These are phyloP conservation scores for Cordyceps javanica DNA, from an alignment of 2,329 filamentous ascomycete genomes.

Conservation along the genomic window DNA sequence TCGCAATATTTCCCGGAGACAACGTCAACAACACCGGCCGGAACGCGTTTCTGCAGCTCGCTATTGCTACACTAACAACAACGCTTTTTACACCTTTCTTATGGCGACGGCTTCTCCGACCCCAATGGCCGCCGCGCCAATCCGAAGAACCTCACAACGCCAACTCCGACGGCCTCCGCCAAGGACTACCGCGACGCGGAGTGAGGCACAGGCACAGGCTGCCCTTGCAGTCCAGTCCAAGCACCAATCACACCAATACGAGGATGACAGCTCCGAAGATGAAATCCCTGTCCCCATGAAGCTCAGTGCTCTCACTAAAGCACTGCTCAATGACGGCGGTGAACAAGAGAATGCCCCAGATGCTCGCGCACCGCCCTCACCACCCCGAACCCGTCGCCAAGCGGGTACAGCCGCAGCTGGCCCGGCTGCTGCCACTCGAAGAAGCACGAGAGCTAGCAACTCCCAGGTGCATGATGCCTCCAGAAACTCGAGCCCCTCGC, in stretches of 20 bases:
- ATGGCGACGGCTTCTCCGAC: slow-evolving; percentile 53
- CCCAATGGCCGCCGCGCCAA: slow-evolving; percentile 44
- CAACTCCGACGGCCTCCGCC: slow-evolving; percentile 47
- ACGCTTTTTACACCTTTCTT: slow-evolving; percentile 1
- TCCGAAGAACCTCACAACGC: slow-evolving; percentile 49
- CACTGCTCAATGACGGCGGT: slow-evolving; percentile 62
- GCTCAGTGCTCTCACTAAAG: slow-evolving; percentile 87
- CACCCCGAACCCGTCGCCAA: slow-evolving; percentile 43
- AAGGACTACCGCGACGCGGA: slow-evolving; percentile 38
- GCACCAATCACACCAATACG: slow-evolving; percentile 36
- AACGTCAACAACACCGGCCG: neutral
- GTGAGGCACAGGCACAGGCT: slow-evolving; percentile 42
- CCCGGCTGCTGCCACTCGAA: slow-evolving; percentile 37
- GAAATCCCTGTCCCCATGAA: slow-evolving; percentile 89
- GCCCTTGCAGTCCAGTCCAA: slow-evolving; percentile 23
- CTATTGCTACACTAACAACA: neutral
- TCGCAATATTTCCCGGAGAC: neutral
- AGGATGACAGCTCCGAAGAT: slow-evolving; percentile 86
- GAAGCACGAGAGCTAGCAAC: slow-evolving; percentile 43
- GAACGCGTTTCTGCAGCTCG: slow-evolving; percentile 1
- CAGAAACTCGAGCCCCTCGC: slow-evolving; percentile 39
- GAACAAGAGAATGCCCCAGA: slow-evolving; percentile 42
- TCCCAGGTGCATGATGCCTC: slow-evolving; percentile 35
- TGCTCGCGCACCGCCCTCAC: slow-evolving; percentile 33
- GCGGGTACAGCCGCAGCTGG: slow-evolving; percentile 39